Base-by-base conservation (phyloP, 1,284 basidiomycete species). In the Puccinia hordei region DNA sequence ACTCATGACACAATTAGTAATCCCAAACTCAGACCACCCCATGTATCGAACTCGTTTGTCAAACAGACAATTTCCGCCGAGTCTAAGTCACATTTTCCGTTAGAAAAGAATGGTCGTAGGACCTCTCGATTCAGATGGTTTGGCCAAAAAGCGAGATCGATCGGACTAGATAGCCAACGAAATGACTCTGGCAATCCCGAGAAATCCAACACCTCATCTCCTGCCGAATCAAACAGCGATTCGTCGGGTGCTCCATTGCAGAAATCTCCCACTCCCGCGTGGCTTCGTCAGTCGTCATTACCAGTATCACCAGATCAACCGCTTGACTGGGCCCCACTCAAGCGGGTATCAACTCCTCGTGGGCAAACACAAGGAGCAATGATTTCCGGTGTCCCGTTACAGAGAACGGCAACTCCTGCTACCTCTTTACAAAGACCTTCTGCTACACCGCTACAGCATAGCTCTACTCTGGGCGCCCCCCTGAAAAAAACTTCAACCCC, bases 311-410 rank as follows among this genome's bases (percentile, higher is more conserved):
- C 65, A n/a, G 44, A 46, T 66, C 24, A 24, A 66, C n/a, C 65
- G 22, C 35, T 46, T 41, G 38, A 66, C 41, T 35, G 46, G 12
- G 51, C 51, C 27, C 69, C 44, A 51, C 51, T 53, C n/a, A 49
- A 72, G 46, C 41, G 51, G 46, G 30, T 53, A 13, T 72, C 69
- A 4, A 51, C 65, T 72, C 44, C 44, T 49, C 65, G 44, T 17
- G 35, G 17, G 12, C 44, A 15, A 19, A 8, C 19, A 17, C n/a
- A 17, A 51, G 30, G 15, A 22, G n/a, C 46, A 5, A 22, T 22
- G n/a, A 35, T 13, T 5, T 2, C 69, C 53, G 46, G 46, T 33
- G 46, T 46, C 19, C 69, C 51, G 17, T 33, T 72, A 51, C 51
- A 72, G 24, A 72, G 51, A 33, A 51, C 30, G 24, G 30, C 51